These are phyloP conservation scores for Hygrocybe coccinea DNA, from an alignment of 768 basidiomycete genomes.

Conservation along the genomic window DNA sequence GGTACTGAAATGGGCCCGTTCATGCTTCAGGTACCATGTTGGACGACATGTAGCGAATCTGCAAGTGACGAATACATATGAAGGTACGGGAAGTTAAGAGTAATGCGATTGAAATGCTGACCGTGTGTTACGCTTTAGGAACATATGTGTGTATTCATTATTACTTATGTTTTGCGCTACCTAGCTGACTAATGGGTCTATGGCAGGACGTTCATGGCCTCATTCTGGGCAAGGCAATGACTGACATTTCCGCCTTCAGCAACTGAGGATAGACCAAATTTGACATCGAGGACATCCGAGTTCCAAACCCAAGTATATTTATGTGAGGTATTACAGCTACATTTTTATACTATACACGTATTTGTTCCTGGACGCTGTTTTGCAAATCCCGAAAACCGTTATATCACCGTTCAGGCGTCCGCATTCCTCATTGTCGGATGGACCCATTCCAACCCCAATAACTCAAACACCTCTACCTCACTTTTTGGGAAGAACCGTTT, in stretches of 20 bases:
- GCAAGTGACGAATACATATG: conserved; percentile 95
- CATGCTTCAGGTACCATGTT: conserved; percentile 68
- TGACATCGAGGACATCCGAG: no score
- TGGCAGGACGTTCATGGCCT: conserved; percentile 81
- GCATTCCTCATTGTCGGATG: conserved; percentile 72
- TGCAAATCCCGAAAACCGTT: neutral
- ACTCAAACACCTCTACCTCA: conserved; percentile 68
- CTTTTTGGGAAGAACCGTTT: conserved; percentile 53
- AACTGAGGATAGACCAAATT: conserved; percentile 33
- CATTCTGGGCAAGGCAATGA: conserved; percentile 90
- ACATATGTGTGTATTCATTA: conserved; percentile 46
- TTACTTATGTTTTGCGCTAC: conserved; percentile 1
- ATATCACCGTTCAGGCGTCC: conserved; percentile 5
- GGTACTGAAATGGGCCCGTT: neutral
- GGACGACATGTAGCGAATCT: conserved; percentile 93
- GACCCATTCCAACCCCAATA: conserved; percentile 65
- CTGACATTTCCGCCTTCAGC: conserved; percentile 81
- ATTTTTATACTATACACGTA: neutral
- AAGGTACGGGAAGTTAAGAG: conserved; percentile 48
- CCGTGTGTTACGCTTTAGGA: conserved; percentile 32
- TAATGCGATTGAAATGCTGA: neutral
- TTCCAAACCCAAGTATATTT: no score
- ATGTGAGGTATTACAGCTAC: no score
- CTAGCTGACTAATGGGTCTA: conserved; percentile 13
- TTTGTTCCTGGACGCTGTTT: neutral